Evolutionary conservation across 495 filamentous ascomycete genomes (phyloP).

Genomic region (Penicillium bovifimosum): DNA sequence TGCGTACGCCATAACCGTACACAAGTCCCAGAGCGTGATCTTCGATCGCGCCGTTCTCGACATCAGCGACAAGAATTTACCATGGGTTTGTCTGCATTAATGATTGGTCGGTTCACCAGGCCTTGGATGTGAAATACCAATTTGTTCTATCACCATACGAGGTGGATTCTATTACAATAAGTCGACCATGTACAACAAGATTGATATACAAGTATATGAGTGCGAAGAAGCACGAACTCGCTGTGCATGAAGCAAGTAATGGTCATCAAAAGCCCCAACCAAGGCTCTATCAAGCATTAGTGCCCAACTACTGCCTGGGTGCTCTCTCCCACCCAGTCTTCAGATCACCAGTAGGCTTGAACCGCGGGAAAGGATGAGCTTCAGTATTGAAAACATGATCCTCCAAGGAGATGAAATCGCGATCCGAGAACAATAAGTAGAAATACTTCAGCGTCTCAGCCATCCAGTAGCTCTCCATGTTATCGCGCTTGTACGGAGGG

Average conservation of each 20-base stretch:
- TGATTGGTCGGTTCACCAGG: no score
- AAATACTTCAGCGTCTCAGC: constrained; percentile 98
- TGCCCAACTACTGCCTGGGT: constrained; percentile 41
- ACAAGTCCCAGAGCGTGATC: no score
- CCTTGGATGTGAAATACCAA: not conserved
- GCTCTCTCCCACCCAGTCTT: constrained; percentile 85
- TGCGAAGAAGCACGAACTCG: not conserved
- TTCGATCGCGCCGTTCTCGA: no score
- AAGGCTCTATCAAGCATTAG: not conserved
- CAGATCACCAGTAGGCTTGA: constrained; percentile 71
- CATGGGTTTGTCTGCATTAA: no score
- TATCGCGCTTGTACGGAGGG: constrained; percentile 62
- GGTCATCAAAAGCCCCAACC: not conserved
- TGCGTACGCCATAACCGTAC: no score
- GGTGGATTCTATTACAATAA: not conserved
- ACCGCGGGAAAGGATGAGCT: constrained; percentile 84
- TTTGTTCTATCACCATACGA: not conserved
- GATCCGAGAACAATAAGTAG: constrained; percentile 85
- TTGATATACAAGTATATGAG: constrained; percentile 1
- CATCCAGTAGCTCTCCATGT: constrained; percentile 96
- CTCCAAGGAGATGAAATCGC: constrained; percentile 77
- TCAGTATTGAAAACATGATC: constrained; percentile 93
- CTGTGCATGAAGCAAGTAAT: not conserved
- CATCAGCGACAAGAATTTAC: no score
- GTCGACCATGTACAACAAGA: not conserved